Evolutionary conservation across 768 basidiomycete genomes (phyloP).

Genomic region (Hortiboletus flavorubellus): DNA sequence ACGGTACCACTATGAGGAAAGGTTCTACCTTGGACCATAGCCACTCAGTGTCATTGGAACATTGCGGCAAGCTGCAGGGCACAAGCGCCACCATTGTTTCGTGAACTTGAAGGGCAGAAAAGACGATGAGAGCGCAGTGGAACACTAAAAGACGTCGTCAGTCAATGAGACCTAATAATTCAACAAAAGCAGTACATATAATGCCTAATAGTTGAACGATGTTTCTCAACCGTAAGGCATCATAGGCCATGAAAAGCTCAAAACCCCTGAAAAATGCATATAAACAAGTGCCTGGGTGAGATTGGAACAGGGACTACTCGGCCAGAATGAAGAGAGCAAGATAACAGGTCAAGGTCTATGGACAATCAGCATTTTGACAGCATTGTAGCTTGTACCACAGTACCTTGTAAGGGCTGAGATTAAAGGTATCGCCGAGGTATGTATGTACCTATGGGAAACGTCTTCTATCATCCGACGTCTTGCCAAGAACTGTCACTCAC

Average conservation of each 20-base stretch:
- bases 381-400: not conserved
- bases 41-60: slow-evolving; percentile 46
- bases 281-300: not conserved
- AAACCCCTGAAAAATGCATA: slow-evolving; percentile 53
- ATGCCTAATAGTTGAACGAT: slow-evolving; percentile 76
- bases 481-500: slow-evolving; percentile 36
- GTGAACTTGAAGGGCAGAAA: slow-evolving; percentile 71
- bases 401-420: slow-evolving; percentile 51
- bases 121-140: slow-evolving; percentile 70
- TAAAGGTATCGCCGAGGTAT: slow-evolving; percentile 18
- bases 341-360: slow-evolving; percentile 78
- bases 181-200: slow-evolving; percentile 45
- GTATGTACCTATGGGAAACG: slow-evolving; percentile 46
- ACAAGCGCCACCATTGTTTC: slow-evolving; percentile 68
- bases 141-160: slow-evolving; percentile 44
- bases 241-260: slow-evolving; percentile 75
- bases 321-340: slow-evolving; percentile 80
- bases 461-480: slow-evolving; percentile 1
- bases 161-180: not conserved
- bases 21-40: slow-evolving; percentile 60
- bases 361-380: slow-evolving; percentile 12
- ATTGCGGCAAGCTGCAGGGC: slow-evolving; percentile 32
- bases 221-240: slow-evolving; percentile 78
- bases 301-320: slow-evolving; percentile 49
- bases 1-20: slow-evolving; percentile 71